Percentiles rank a stretch among this genome's conserved stretches.
Evolutionary conservation across 768 basidiomycete genomes (phyloP).

Genomic region (Chlorophyllum brunneum): DNA sequence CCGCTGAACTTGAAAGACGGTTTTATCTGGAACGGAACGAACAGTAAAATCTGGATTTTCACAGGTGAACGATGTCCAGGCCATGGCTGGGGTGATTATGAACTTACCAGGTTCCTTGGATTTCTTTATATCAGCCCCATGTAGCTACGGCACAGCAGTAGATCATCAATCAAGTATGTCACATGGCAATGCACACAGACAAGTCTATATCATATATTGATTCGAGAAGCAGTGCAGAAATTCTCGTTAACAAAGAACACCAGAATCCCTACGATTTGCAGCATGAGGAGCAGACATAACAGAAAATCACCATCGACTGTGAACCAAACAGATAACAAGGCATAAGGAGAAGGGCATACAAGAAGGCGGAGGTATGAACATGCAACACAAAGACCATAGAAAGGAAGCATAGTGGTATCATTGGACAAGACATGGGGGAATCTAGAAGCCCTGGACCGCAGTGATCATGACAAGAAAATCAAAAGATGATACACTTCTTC

Average conservation of each 20-base stretch:
- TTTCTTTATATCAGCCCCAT: conserved; percentile 3
- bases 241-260: conserved; percentile 10
- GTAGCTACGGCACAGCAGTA: conserved; percentile 3
- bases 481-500: conserved; percentile 70
- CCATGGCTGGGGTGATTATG: conserved; percentile 16
- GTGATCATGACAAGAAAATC: conserved; percentile 61
- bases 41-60: conserved; percentile 53
- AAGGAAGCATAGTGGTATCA: conserved; percentile 67
- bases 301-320: conserved; percentile 4
- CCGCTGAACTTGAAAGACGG: conserved; percentile 47
- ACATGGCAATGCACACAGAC: not conserved
- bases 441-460: conserved; percentile 65
- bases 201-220: conserved; percentile 6
- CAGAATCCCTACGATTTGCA: conserved; percentile 15
- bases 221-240: conserved; percentile 3
- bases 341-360: conserved; percentile 21
- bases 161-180: conserved; percentile 11
- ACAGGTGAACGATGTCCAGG: conserved; percentile 39
- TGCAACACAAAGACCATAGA: conserved; percentile 29
- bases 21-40: conserved; percentile 48
- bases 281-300: conserved; percentile 15
- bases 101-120: not conserved
- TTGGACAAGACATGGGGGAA: conserved; percentile 56
- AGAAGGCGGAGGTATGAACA: conserved; percentile 14
- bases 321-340: not conserved